Percentiles rank a stretch among this genome's conserved stretches.
Conservation (phyloP, 129 eudicot species). For the Saussurea involucrata region DNA sequence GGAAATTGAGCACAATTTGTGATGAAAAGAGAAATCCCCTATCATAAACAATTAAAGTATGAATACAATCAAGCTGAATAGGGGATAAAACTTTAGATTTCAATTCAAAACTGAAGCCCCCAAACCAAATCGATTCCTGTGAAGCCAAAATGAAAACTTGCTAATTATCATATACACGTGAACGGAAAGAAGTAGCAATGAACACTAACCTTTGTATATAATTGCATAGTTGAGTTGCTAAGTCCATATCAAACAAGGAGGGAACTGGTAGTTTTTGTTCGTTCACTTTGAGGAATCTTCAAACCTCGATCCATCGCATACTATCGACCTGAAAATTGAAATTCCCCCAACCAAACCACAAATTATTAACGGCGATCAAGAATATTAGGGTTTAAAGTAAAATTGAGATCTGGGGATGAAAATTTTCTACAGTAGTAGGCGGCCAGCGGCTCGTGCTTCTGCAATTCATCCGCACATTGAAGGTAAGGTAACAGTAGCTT, state of each 20-base stretch:
- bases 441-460: conserved; percentile 95
- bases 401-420: conserved; percentile 1
- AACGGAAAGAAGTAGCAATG: no score
- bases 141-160: no score
- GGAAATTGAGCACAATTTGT: no score
- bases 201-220: no score
- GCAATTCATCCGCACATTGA: conserved; percentile 99
- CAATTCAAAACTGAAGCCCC: no score
- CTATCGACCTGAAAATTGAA: conserved; percentile 54
- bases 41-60: no score
- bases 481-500: conserved; percentile 84
- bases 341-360: not conserved
- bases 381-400: conserved; percentile 29
- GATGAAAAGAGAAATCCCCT: no score
- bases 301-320: conserved; percentile 96
- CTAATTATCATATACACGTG: no score
- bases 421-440: conserved; percentile 79
- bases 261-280: conserved; percentile 75
- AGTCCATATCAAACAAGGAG: conserved; percentile 66
- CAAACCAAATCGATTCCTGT: no score
- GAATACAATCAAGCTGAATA: no score
- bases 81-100: no score
- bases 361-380: not conserved
- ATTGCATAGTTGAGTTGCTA: no score
- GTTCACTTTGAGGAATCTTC: conserved; percentile 79